Evolutionary conservation across 176 grass and related monocot genomes (phyloP).

Genomic region (Zoysia japonica): DNA sequence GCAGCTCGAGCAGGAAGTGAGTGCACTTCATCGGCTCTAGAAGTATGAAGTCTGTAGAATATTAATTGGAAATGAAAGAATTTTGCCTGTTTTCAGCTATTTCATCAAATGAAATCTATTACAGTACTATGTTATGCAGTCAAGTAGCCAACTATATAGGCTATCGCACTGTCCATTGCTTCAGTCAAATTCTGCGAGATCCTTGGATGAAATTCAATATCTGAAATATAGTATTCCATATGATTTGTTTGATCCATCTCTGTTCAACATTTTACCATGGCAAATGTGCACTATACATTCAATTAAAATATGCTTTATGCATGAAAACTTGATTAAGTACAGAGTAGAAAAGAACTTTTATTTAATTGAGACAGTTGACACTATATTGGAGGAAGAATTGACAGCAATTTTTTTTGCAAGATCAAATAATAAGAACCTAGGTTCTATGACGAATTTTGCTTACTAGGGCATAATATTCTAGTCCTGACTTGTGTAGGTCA

Average conservation of each 20-base stretch:
- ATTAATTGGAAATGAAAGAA: neutral
- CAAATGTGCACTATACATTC: too few relatives aligned
- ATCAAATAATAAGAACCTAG: neutral
- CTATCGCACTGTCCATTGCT: neutral
- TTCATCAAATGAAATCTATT: neutral
- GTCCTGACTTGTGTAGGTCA: conserved; percentile 56
- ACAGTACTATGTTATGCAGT: neutral
- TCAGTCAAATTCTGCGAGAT: neutral
- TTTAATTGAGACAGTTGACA: neutral
- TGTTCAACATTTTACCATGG: too few relatives aligned
- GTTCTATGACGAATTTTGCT: neutral
- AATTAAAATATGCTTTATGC: neutral
- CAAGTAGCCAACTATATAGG: neutral
- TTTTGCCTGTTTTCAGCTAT: neutral
- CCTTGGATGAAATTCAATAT: neutral
- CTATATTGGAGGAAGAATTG: neutral
- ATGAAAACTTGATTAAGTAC: neutral
- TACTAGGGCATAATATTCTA: conserved; percentile 2
- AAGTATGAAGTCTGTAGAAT: neutral
- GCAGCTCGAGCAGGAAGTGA: conserved; percentile 81
- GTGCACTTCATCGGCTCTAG: conserved; percentile 21
- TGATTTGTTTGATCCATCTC: too few relatives aligned
- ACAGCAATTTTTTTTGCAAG: neutral
- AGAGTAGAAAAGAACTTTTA: neutral
- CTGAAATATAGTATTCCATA: neutral